Evolutionary conservation across 208 protist species (phyloP).

Genomic region (Blastocrithidia nonstop): DNA sequence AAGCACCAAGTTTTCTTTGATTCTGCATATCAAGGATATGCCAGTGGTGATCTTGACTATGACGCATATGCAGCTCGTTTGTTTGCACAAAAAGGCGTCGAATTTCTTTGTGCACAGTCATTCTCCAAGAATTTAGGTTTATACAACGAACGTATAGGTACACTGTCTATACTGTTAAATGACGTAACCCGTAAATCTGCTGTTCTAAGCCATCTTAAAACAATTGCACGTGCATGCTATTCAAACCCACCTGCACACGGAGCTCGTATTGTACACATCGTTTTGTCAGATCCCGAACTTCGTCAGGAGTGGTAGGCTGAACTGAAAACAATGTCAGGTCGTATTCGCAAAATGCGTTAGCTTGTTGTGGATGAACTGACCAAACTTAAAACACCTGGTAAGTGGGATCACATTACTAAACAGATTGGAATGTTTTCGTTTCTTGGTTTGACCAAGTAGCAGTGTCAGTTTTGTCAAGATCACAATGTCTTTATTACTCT

Average conservation of each 20-base stretch:
- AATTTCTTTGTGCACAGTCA: constrained; percentile 85
- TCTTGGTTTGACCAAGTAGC: constrained; percentile 83
- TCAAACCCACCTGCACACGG: constrained; percentile 93
- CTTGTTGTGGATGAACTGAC: constrained; percentile 59
- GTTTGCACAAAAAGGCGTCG: constrained; percentile 64
- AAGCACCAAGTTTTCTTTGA: constrained; percentile 93
- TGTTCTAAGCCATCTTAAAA: constrained; percentile 60
- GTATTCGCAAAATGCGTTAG: constrained; percentile 75
- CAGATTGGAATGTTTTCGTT: constrained; percentile 99
- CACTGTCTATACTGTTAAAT: constrained; percentile 59
- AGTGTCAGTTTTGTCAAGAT: constrained; percentile 57
- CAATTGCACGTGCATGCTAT: constrained; percentile 89
- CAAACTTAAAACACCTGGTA: constrained; percentile 52
- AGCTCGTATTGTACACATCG: constrained; percentile 85
- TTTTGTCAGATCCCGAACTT: constrained; percentile 77
- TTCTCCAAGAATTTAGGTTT: constrained; percentile 98
- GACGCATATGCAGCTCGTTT: constrained; percentile 82
- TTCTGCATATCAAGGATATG: constrained; percentile 94
- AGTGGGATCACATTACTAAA: constrained; percentile 90
- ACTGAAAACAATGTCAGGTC: constrained; percentile 71
- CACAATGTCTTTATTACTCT: constrained; percentile 63
- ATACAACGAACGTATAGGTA: constrained; percentile 91
- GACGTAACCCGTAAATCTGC: constrained; percentile 25
- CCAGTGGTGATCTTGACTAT: constrained; percentile 89
- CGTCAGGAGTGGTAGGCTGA: constrained; percentile 83